These are phyloP conservation scores for Leccinum fuscescens DNA, from an alignment of 1,284 basidiomycete species.

Conservation along the genomic window DNA sequence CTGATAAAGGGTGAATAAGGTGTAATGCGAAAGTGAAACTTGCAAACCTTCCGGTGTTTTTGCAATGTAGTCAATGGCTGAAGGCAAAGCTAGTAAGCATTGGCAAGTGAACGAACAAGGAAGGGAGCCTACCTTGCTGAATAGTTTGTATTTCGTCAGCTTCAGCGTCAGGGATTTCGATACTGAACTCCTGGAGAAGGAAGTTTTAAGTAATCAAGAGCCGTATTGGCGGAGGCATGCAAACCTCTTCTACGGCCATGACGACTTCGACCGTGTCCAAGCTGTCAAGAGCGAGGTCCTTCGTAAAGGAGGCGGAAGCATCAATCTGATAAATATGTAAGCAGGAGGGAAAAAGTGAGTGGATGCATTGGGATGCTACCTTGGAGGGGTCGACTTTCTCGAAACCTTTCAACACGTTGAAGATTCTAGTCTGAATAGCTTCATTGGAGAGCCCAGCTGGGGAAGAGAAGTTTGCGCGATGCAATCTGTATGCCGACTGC, in stretches of 20 bases:
- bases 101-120: conserved; percentile 4
- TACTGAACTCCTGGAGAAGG: conserved; percentile 68
- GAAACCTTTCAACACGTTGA: conserved; percentile 90
- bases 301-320: conserved; percentile 72
- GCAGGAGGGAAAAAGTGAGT: conserved; percentile 3
- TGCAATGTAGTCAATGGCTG: conserved; percentile 96
- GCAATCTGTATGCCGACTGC: conserved; percentile 33
- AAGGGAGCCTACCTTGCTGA: conserved; percentile 70
- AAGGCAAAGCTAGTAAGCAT: conserved; percentile 13
- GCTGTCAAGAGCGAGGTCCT: conserved; percentile 94
- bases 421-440: conserved; percentile 78
- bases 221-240: conserved; percentile 9
- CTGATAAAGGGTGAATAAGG: conserved; percentile 18
- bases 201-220: not conserved
- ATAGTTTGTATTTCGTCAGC: conserved; percentile 98
- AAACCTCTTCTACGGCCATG: conserved; percentile 98
- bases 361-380: conserved; percentile 42
- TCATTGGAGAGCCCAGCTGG: conserved; percentile 73
- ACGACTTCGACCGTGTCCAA: conserved; percentile 98
- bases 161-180: conserved; percentile 96
- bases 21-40: not conserved
- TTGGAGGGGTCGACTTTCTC: conserved; percentile 91
- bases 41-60: conserved; percentile 86
- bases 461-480: conserved; percentile 71
- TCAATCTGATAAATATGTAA: conserved; percentile 57